A percentile compares a stretch with the other conserved stretches of the same genome.
Evolutionary conservation across 2,329 filamentous ascomycete species (phyloP).

Genomic region (Cryphonectria radicalis): DNA sequence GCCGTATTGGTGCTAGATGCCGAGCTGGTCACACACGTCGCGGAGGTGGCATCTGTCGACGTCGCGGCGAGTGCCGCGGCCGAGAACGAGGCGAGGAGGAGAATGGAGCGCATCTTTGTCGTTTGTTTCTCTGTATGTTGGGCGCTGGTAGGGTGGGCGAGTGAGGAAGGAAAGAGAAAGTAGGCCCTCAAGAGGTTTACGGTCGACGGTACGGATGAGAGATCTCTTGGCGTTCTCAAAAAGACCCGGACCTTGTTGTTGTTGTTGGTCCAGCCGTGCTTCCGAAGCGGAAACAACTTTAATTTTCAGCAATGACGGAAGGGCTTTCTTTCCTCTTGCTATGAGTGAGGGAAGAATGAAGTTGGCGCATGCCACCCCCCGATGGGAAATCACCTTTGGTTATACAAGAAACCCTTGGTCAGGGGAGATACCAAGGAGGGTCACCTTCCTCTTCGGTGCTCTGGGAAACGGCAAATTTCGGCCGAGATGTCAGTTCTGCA

Average conservation of each 20-base stretch:
- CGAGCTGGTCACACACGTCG: constrained; percentile 22
- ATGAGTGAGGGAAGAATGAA: background rate
- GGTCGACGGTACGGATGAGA: background rate
- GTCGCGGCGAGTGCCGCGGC: constrained; percentile 8
- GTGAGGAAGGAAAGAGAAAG: background rate
- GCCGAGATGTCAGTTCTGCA: background rate
- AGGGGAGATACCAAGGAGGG: background rate
- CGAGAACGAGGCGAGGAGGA: constrained; percentile 3
- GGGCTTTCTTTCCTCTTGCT: background rate
- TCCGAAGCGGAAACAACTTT: background rate
- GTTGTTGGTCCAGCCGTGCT: background rate
- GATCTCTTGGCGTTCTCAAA: background rate
- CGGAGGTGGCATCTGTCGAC: background rate
- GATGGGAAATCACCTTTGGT: background rate
- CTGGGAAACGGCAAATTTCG: background rate
- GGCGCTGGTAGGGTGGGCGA: background rate
- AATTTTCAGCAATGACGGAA: background rate
- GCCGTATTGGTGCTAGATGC: constrained; percentile 7
- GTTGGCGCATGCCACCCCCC: background rate
- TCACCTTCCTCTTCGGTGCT: constrained; percentile 2
- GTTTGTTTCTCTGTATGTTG: background rate
- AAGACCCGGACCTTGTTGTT: background rate
- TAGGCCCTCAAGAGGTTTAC: background rate
- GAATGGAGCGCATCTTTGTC: background rate
- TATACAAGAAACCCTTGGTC: background rate